Percentiles rank a stretch among this genome's conserved stretches.
phyloP scores from a whole-genome alignment of 2,329 filamentous ascomycete species.

The Curvularia spicifera region DNA sequence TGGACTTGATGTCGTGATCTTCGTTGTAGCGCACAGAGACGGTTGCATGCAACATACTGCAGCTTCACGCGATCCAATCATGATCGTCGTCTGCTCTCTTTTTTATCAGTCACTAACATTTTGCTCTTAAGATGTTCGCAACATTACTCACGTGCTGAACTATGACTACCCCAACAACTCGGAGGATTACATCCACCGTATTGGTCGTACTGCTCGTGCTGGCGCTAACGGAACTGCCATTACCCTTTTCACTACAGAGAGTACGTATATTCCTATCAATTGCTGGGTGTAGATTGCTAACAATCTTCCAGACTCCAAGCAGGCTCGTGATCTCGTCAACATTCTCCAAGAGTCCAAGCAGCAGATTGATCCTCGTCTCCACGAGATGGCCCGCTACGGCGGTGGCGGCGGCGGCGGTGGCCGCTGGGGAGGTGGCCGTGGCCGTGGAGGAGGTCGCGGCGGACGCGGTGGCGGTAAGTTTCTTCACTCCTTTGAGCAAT shows the following conservation, averaged over 20 bases:
- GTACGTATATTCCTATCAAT: constrained; percentile 65
- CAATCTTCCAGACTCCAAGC: constrained; percentile 56
- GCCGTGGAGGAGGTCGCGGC: constrained; percentile 69
- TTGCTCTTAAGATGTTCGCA: constrained; percentile 93
- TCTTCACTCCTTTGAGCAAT: constrained; percentile 7
- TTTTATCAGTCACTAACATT: constrained; percentile 75
- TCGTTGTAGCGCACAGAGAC: constrained; percentile 61
- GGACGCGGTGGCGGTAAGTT: constrained; percentile 60
- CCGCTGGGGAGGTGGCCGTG: constrained; percentile 71
- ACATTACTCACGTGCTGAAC: constrained; percentile 99
- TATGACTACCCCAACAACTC: constrained; percentile 99
- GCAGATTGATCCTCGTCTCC: constrained; percentile 92
- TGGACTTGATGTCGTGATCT: constrained; percentile 53
- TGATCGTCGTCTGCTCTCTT: constrained; percentile 57
- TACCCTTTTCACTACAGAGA: constrained; percentile 98
- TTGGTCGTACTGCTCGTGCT: constrained; percentile 72
- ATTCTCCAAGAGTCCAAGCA: constrained; percentile 97
- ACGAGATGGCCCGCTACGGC: constrained; percentile 93
- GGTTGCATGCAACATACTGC: constrained; percentile 61
- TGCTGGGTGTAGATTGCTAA: constrained; percentile 34
- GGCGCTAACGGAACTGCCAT: constrained; percentile 95
- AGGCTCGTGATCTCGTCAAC: constrained; percentile 91
- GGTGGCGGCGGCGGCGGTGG: constrained; percentile 75
- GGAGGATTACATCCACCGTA: constrained; percentile 73
- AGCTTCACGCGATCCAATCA: constrained; percentile 66